Evolutionary conservation across 2,329 filamentous ascomycete genomes (phyloP).

Genomic region (Zymoseptoria ardabiliae): DNA sequence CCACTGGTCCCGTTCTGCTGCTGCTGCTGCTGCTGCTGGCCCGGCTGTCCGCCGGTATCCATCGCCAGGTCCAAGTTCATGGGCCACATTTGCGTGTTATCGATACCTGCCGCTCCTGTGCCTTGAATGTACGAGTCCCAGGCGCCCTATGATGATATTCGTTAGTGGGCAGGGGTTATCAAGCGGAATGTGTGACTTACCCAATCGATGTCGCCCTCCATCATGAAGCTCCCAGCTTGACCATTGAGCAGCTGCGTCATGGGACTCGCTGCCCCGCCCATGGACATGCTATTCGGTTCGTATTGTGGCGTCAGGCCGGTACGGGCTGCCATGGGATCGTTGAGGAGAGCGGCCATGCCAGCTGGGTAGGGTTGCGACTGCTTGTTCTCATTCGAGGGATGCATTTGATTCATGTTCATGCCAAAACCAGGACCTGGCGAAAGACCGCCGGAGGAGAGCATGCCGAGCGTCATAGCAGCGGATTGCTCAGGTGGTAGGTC

Average conservation of each 20-base stretch:
- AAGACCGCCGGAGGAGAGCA: constrained; percentile 57
- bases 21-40: not conserved
- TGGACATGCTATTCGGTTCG: constrained; percentile 28
- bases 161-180: constrained; percentile 1
- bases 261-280: constrained; percentile 25
- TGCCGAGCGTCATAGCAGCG: constrained; percentile 63
- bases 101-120: constrained; percentile 34
- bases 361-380: constrained; percentile 22
- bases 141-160: constrained; percentile 45
- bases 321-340: constrained; percentile 24
- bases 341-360: constrained; percentile 29
- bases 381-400: constrained; percentile 9
- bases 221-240: constrained; percentile 40
- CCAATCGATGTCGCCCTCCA: constrained; percentile 42
- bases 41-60: constrained; percentile 25
- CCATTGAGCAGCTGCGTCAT: constrained; percentile 28
- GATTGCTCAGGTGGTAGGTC: constrained; percentile 54
- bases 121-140: constrained; percentile 65
- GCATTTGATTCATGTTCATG: constrained; percentile 11
- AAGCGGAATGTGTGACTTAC: constrained; percentile 37
- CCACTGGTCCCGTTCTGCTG: not conserved
- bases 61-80: constrained; percentile 31
- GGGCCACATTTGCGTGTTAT: constrained; percentile 38
- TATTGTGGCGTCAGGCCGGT: constrained; percentile 30
- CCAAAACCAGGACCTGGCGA: constrained; percentile 35